Percentiles rank a stretch among this genome's conserved stretches.
phyloP scores from a whole-genome alignment of 225 moss, liverwort and hornwort genomes.

The Thuidium tamariscinum region DNA sequence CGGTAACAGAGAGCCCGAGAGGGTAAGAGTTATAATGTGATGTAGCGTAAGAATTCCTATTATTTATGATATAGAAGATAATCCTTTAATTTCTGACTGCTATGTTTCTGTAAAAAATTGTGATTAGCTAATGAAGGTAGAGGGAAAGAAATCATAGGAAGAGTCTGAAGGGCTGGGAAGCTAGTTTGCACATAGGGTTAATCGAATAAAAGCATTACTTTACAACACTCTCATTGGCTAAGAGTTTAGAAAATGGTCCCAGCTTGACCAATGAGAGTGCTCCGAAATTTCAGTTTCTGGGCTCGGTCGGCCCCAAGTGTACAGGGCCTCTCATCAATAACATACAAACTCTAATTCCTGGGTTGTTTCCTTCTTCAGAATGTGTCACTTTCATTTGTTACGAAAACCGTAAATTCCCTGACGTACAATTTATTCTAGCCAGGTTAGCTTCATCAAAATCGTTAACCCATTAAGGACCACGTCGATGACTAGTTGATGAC shows the following conservation, averaged over 20 bases:
- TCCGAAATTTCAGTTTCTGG: neutral
- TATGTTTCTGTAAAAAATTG: neutral
- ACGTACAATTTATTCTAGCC: neutral
- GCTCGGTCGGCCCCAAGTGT: no score
- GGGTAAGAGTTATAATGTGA: neutral
- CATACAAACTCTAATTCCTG: neutral
- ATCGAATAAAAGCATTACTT: neutral
- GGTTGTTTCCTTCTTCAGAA: neutral
- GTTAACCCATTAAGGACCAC: no score
- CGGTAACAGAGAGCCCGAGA: neutral
- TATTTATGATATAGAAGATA: neutral
- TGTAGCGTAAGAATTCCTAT: neutral
- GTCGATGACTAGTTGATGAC: no score
- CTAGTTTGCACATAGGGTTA: neutral
- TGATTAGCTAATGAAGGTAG: neutral
- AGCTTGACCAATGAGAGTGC: no score
- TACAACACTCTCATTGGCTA: neutral
- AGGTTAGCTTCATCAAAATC: no score
- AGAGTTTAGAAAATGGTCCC: no score
- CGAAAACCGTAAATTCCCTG: neutral
- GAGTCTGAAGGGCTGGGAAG: neutral
- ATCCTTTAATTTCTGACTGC: neutral
- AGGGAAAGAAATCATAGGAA: neutral
- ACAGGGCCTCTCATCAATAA: neutral
- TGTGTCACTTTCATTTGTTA: neutral